Evolutionary conservation across 2,329 filamentous ascomycete genomes (phyloP).

Genomic region (Phyllosticta citribraziliensis): DNA sequence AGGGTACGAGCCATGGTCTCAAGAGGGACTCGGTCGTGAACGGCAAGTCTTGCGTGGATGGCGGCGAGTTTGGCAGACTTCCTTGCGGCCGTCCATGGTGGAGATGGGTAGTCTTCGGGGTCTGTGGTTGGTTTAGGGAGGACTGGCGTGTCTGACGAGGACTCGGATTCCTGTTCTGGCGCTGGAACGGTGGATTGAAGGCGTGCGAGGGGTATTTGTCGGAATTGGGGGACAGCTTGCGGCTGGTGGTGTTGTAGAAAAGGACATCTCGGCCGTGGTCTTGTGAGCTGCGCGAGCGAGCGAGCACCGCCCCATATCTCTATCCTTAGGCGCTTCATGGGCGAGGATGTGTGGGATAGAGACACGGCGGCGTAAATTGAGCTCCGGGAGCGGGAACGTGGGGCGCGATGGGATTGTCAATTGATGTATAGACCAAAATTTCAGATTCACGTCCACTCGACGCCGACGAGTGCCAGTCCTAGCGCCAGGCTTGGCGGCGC

Average conservation of each 20-base stretch:
- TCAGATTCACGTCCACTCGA: slow-evolving; percentile 6
- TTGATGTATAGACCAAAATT: slow-evolving; percentile 10
- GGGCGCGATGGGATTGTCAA: slow-evolving; percentile 9
- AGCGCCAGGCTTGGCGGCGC: background rate
- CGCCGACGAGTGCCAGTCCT: slow-evolving; percentile 4
- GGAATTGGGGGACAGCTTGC: slow-evolving; percentile 6
- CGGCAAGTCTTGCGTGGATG: slow-evolving; percentile 76
- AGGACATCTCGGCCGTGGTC: slow-evolving; percentile 34
- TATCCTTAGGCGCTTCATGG: slow-evolving; percentile 54
- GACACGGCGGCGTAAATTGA: background rate
- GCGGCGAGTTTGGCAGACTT: slow-evolving; percentile 83
- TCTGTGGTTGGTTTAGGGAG: background rate
- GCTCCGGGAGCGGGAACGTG: background rate
- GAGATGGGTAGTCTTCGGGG: slow-evolving; percentile 50
- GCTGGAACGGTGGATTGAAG: slow-evolving; percentile 18
- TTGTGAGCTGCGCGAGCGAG: slow-evolving; percentile 39
- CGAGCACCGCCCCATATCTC: slow-evolving; percentile 49
- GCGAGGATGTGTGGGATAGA: background rate
- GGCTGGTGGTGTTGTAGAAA: slow-evolving; percentile 13
- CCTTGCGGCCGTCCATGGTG: slow-evolving; percentile 55
- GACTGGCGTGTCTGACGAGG: background rate
- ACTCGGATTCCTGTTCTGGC: background rate
- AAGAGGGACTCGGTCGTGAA: slow-evolving; percentile 72
- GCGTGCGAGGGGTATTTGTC: slow-evolving; percentile 13
- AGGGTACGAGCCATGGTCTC: slow-evolving; percentile 79